Evolutionary conservation across 1,284 basidiomycete species (phyloP).

Genomic region (Leccinum pachyderme): DNA sequence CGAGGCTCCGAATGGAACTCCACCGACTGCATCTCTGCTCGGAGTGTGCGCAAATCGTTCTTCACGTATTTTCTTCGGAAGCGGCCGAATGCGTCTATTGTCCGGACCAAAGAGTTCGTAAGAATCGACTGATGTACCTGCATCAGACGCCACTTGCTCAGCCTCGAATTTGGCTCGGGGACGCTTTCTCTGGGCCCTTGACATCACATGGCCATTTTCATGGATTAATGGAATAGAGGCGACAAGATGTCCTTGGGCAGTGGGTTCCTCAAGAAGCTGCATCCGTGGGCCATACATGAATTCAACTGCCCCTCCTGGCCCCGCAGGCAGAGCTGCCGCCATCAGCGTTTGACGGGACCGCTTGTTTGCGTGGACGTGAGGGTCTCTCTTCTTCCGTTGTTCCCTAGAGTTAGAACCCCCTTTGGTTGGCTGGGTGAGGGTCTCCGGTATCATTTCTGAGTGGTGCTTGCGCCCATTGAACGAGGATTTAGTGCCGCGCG

Average conservation of each 20-base stretch:
- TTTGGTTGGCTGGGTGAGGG: background rate
- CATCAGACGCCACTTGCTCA: background rate
- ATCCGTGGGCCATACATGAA: background rate
- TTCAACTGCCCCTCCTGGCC: background rate
- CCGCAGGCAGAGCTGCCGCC: background rate
- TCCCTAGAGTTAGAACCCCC: background rate
- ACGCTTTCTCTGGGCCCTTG: slow-evolving; percentile 19
- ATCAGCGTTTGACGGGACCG: slow-evolving; percentile 14
- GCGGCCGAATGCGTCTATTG: slow-evolving; percentile 18
- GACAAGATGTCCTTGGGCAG: background rate
- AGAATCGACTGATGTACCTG: background rate
- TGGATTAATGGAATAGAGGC: background rate
- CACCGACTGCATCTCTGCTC: background rate
- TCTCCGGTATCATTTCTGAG: background rate
- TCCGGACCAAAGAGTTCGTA: slow-evolving; percentile 23
- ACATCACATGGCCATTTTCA: background rate
- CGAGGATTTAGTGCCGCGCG: background rate
- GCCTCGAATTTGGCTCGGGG: slow-evolving; percentile 20
- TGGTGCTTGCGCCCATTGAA: background rate
- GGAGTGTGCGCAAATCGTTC: background rate
- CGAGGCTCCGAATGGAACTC: background rate
- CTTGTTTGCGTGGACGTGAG: slow-evolving; percentile 8
- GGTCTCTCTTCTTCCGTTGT: slow-evolving; percentile 1
- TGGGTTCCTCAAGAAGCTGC: background rate
- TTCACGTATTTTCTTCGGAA: slow-evolving; percentile 19